Base-by-base conservation (phyloP, 768 basidiomycete genomes). In the Cubamyces lactineus region DNA sequence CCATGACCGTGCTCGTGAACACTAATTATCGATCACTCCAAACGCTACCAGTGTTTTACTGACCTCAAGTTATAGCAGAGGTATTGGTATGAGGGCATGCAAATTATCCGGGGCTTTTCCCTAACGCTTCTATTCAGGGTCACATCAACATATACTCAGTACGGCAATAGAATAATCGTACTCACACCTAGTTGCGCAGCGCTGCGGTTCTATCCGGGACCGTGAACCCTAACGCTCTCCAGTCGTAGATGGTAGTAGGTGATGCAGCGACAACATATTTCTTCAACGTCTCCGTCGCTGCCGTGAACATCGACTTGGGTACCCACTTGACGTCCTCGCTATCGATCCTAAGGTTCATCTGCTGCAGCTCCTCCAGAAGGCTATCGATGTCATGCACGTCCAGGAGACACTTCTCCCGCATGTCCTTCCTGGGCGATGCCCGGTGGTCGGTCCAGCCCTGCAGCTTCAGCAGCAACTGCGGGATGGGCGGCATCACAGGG, bases 341-440 rank as follows among this genome's bases (percentile, higher is more conserved):
- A 11, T 51, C 43, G 46, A 59, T 30, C 8, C 47, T 28, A 13
- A 52, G 46, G 5, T 54, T 53, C 26, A 49, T 38, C 6, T 55
- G 24, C 3, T 53, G 49, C 7, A 76, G 77, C n/a, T 82, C 68
- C 9, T 66, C 64, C 40, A 84, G 70, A 16, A 83, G 67, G 52
- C 79, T 72, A 7, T 66, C 63, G 42, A 84, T 76, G 62, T 84
- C 82, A 16, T 63, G 61, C 21, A 73, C 75, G 63, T 83, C 82
- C 9, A 74, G 65, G 40, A 70, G 67, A 54, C 76, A 72, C 69
- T 83, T 84, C 12, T 53, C 62, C 42, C 63, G 71, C 65, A 79
- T 72, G 56, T 78, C 69, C 11, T 30, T 12, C 47, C 76, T 71
- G 2, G 24, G 13, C 26, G 78, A 76, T 2, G 59, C 67, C 16